A percentile compares a stretch with the other conserved stretches of the same genome.
Evolutionary conservation across 2,329 filamentous ascomycete species (phyloP).

Genomic region (Curvularia hawaiiensis): DNA sequence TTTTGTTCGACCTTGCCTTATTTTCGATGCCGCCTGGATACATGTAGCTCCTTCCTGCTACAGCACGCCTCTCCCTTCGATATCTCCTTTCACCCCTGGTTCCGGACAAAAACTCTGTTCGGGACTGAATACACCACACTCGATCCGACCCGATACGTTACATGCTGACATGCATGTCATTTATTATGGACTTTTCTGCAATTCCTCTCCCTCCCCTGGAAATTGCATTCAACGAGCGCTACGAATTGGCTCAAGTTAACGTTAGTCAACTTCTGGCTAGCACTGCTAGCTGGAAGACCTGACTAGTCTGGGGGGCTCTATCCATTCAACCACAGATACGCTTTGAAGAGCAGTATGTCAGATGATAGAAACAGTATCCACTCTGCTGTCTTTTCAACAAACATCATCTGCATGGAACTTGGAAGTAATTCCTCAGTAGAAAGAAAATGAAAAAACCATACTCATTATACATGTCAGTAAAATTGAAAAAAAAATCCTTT

Average conservation of each 20-base stretch:
- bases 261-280: slow-evolving; percentile 39
- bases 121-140: slow-evolving; percentile 2
- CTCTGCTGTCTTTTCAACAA: neutral
- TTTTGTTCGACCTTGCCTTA: slow-evolving; percentile 17
- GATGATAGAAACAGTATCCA: neutral
- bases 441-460: slow-evolving; percentile 22
- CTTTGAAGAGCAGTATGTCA: neutral
- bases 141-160: slow-evolving; percentile 10
- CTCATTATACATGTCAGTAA: slow-evolving; percentile 22
- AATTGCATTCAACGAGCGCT: slow-evolving; percentile 28
- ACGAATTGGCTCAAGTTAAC: slow-evolving; percentile 32
- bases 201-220: slow-evolving; percentile 31
- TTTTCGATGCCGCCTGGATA: slow-evolving; percentile 19
- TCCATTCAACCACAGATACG: neutral
- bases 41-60: slow-evolving; percentile 13
- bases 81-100: slow-evolving; percentile 4
- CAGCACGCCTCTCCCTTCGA: slow-evolving; percentile 4
- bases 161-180: slow-evolving; percentile 7
- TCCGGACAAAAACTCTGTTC: slow-evolving; percentile 1
- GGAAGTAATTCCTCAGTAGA: slow-evolving; percentile 23
- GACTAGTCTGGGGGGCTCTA: slow-evolving; percentile 36
- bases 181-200: slow-evolving; percentile 17
- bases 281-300: slow-evolving; percentile 19
- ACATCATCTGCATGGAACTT: neutral
- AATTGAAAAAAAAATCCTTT: slow-evolving; percentile 13